Conservation (phyloP, 2,329 filamentous ascomycete species). For the Colletotrichum tabaci region DNA sequence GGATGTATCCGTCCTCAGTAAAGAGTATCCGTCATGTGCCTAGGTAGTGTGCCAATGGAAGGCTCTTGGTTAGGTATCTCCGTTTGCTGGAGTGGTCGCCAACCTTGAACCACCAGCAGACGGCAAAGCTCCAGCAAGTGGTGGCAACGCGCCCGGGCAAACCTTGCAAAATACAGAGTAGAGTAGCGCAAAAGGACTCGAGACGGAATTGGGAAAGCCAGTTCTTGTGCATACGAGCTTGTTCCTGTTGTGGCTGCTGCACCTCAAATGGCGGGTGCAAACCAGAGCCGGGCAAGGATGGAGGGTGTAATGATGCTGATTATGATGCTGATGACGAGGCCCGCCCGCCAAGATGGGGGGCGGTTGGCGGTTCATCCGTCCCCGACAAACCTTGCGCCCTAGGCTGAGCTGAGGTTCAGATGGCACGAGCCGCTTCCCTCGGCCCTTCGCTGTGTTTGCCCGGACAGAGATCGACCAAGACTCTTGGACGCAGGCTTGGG, state of each 20-base stretch:
- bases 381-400: background rate
- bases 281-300: slow-evolving; percentile 29
- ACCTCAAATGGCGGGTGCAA: background rate
- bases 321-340: slow-evolving; percentile 37
- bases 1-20: background rate
- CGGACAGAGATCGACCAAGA: slow-evolving; percentile 38
- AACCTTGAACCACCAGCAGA: background rate
- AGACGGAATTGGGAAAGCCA: background rate
- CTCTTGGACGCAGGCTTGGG: slow-evolving; percentile 35
- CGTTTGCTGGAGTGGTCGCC: background rate
- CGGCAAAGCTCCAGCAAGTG: background rate
- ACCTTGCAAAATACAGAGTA: background rate
- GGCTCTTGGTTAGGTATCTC: slow-evolving; percentile 11
- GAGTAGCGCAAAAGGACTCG: too few relatives aligned
- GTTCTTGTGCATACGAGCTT: background rate
- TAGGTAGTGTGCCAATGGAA: background rate
- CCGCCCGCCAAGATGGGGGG: slow-evolving; percentile 32
- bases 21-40: too few relatives aligned
- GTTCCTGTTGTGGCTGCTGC: too few relatives aligned
- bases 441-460: slow-evolving; percentile 31
- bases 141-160: background rate
- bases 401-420: slow-evolving; percentile 34
- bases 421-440: slow-evolving; percentile 40
- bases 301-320: slow-evolving; percentile 6
- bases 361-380: slow-evolving; percentile 19